Base-by-base conservation (phyloP, 768 basidiomycete genomes). In the Cystoderma amianthinum region DNA sequence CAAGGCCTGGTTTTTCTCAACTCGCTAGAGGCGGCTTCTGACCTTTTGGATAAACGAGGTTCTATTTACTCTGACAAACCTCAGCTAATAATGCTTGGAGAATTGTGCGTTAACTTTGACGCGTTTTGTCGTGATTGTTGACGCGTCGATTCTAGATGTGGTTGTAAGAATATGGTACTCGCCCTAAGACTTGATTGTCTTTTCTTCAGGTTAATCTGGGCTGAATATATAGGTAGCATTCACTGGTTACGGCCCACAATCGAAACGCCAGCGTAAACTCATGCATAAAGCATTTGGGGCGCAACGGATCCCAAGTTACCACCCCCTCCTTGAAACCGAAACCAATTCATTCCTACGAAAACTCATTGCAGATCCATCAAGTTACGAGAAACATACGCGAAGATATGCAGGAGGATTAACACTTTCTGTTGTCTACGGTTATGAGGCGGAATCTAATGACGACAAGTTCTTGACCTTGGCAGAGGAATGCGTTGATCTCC, bases 1-100 rank as follows among this genome's bases (percentile, higher is more conserved):
- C 76, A 84, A 45, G 72, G 75, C 2, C 71, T 89, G 23, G 64
- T 87, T 21, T 82, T 88, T 59, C 51, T 87, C 39, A 83, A 79
- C 58, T 73, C 72, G 23, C 68, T 71, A 5, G 71, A 81, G 25
- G 78, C 69, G 0, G 73, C 71, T 0, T 63, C 66, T 28, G 85
- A 86, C 24, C 59, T 90, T 42, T 62, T 90, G 48, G 85, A 88
- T 42, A 82, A 76, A 52, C 72, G 76, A 21, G 82, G 84, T 5
- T 62, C 72, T 6, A 78, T 85, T 20, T 88, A 87, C 56, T 80
- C 85, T 5, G 86, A 87, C 61, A 84, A 82, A 56, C 82, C 82
- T 0, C 61, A 64, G 18, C 62, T 85, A 17, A 67, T 82, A 33
- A 87, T 89, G 85, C 65, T 63, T 11, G 77, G 80, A 17, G 83